Evolutionary conservation across 2,329 filamentous ascomycete genomes (phyloP), one percentile per base, ranked within the genome.

Genomic region (Fusarium newnesense): DNA sequence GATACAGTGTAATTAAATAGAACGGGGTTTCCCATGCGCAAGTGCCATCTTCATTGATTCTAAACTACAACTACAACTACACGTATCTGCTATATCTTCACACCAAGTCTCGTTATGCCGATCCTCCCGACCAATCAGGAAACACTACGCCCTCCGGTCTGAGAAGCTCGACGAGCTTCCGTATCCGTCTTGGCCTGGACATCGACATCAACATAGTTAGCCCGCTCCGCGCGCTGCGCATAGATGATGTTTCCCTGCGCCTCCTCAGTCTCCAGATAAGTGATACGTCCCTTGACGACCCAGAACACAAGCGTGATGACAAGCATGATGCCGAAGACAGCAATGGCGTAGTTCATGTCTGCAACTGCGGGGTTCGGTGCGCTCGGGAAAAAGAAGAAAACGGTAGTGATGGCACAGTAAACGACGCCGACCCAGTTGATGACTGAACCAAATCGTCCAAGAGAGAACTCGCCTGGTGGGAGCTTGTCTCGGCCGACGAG

Each of bases 331-430:
- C 86, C 87, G 72, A 89, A 89, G 2, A 89, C 87, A 2, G 85
- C 87, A 72, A 89, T 88, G 10, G 87, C 87, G 74, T 85, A 89
- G 77, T 89, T 89, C 87, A 89, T 89, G 67, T 89, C 86, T n/a
- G 79, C 78, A 0, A 81, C 76, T 0, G 82, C 69, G 0, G 87
- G 87, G 64, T 83, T 83, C 0, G 87, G 87, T 1, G 64, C 67
- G 1, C 78, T 78, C 0, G 87, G 87, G 72, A 89, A 89, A 75
- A 89, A 86, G 83, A 88, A 89, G 78, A 89, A 88, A 32, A 89
- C 81, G 0, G 86, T 87, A 4, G 86, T 88, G 60, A 88, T 77
- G 57, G 77, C 78, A 74, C 87, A 88, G 77, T 88, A 89, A 16
- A 87, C 72, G 37, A 88, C 79, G 7, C 85, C 87, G 39, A 87